A percentile compares a stretch with the other conserved stretches of the same genome.
phyloP scores from a whole-genome alignment of 768 basidiomycete genomes.

The Tremella mesenterica region DNA sequence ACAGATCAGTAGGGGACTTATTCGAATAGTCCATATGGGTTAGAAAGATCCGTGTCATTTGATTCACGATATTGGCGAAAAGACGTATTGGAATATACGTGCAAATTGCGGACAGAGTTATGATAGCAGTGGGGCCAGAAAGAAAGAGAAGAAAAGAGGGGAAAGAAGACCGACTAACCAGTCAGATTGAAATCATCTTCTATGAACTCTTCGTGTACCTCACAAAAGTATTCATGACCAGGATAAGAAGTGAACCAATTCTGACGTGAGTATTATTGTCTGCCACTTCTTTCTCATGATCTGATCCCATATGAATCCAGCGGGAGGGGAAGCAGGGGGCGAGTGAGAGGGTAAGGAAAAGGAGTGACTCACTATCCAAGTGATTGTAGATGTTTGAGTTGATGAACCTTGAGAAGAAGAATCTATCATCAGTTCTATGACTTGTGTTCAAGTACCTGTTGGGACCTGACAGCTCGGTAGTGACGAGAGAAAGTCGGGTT shows the following conservation, averaged over 20 bases:
- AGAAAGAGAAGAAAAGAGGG: too few relatives aligned
- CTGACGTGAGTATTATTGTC: conserved; percentile 20
- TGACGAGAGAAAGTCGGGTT: not conserved
- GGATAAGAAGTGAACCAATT: conserved; percentile 43
- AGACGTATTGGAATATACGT: too few relatives aligned
- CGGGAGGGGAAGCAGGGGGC: too few relatives aligned
- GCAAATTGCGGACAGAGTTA: too few relatives aligned
- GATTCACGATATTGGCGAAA: too few relatives aligned
- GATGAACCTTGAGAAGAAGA: conserved; percentile 41
- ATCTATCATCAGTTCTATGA: conserved; percentile 16
- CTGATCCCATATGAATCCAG: too few relatives aligned
- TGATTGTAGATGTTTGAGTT: conserved; percentile 43
- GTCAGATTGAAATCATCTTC: conserved; percentile 99
- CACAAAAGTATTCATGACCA: conserved; percentile 89
- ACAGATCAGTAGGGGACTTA: not conserved
- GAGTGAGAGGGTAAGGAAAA: too few relatives aligned
- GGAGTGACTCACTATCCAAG: conserved; percentile 39
- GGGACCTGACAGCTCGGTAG: conserved; percentile 6
- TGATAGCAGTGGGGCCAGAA: too few relatives aligned
- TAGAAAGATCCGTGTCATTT: too few relatives aligned
- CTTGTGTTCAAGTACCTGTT: conserved; percentile 12
- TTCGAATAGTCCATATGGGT: too few relatives aligned
- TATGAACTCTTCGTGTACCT: conserved; percentile 96
- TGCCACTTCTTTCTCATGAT: not conserved
- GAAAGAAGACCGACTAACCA: conserved; percentile 52